phyloP scores from a whole-genome alignment of 345 rosid genomes.

The Luvunga scandens region DNA sequence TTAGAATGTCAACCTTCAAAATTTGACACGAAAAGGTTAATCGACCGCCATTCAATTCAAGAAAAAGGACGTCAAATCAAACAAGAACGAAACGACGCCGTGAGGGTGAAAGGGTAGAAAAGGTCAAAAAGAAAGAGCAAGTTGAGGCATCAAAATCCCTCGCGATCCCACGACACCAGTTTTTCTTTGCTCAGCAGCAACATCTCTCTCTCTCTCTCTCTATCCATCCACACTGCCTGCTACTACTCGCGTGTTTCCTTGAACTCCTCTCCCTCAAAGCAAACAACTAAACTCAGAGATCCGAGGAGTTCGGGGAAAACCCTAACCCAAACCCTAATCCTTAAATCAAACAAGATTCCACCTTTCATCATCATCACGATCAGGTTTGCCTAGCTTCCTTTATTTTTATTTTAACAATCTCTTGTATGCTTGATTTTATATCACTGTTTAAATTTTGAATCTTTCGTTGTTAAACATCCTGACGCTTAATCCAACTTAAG shows the following conservation, averaged over 20 bases:
- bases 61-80: too few relatives aligned
- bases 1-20: too few relatives aligned
- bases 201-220: not conserved
- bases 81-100: not conserved
- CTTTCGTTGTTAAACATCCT: not conserved
- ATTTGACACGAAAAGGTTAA: too few relatives aligned
- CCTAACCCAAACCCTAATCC: conserved; percentile 9
- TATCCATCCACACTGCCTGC: not conserved
- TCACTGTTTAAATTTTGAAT: not conserved
- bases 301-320: conserved; percentile 19
- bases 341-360: not conserved
- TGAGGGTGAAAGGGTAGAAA: not conserved
- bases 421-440: not conserved
- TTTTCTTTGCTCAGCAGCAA: too few relatives aligned
- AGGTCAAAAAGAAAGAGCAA: not conserved
- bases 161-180: not conserved
- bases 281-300: not conserved
- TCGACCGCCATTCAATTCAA: too few relatives aligned
- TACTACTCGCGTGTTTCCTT: not conserved
- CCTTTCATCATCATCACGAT: not conserved
- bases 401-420: not conserved
- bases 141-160: not conserved
- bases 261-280: conserved; percentile 2
- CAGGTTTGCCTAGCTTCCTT: not conserved
- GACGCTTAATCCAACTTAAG: not conserved